Percentiles rank a stretch among this genome's conserved stretches.
phyloP scores from a whole-genome alignment of 2,329 filamentous ascomycete genomes.

The Claviceps fusiformis region DNA sequence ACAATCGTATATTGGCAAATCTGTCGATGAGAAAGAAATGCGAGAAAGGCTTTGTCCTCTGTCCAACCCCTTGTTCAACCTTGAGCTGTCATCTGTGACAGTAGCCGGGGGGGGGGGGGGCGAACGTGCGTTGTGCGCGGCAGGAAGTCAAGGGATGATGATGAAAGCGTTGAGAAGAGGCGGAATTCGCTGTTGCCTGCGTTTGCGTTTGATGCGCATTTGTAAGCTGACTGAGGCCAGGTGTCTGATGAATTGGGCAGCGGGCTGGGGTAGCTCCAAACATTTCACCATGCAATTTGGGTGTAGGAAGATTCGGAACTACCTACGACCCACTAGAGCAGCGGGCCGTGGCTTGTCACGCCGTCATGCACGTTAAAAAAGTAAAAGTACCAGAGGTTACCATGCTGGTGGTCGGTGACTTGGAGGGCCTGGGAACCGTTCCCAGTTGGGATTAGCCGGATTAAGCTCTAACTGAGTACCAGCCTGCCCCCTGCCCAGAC shows the following conservation, averaged over 20 bases:
- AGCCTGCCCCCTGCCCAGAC: too few relatives aligned
- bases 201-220: neutral
- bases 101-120: neutral
- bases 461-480: neutral
- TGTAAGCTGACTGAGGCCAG: neutral
- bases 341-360: neutral
- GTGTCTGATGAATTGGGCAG: too few relatives aligned
- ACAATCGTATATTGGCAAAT: neutral
- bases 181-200: neutral
- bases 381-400: too few relatives aligned
- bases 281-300: too few relatives aligned
- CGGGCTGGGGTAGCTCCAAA: too few relatives aligned
- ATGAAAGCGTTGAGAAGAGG: neutral
- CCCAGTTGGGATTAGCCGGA: neutral
- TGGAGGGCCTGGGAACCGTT: too few relatives aligned
- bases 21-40: neutral
- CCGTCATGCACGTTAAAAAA: neutral
- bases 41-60: neutral
- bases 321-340: too few relatives aligned
- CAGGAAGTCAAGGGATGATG: too few relatives aligned
- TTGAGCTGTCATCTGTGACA: neutral
- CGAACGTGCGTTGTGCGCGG: too few relatives aligned
- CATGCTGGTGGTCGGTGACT: too few relatives aligned
- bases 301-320: too few relatives aligned
- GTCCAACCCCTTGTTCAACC: neutral